Conservation (phyloP, 2,329 filamentous ascomycete genomes). For the Aspergillus fumigatus region DNA sequence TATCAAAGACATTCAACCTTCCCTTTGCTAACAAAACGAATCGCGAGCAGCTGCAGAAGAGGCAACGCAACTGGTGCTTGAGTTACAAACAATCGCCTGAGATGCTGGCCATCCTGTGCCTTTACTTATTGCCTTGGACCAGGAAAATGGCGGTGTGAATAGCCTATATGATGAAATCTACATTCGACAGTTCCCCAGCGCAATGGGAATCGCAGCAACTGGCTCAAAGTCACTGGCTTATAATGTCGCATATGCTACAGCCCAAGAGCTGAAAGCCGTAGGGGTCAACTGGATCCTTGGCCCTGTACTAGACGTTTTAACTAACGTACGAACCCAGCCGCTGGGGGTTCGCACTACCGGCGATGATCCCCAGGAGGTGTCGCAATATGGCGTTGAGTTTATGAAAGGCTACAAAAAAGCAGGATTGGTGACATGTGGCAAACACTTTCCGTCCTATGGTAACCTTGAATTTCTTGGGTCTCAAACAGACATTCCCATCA, state of each 20-base stretch:
- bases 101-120: conserved; percentile 86
- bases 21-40: conserved; percentile 24
- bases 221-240: conserved; percentile 81
- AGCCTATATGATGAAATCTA: conserved; percentile 94
- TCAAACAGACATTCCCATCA: conserved; percentile 86
- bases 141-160: conserved; percentile 97
- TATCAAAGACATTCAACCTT: not conserved
- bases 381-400: conserved; percentile 82
- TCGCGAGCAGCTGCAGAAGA: conserved; percentile 72
- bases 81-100: conserved; percentile 87
- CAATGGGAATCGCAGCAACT: conserved; percentile 94
- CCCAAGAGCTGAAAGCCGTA: conserved; percentile 84
- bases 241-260: conserved; percentile 86
- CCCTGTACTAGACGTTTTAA: conserved; percentile 88
- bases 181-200: conserved; percentile 92
- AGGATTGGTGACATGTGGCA: conserved; percentile 82
- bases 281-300: conserved; percentile 95
- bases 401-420: conserved; percentile 92
- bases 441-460: conserved; percentile 94
- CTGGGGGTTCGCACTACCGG: conserved; percentile 84
- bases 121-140: conserved; percentile 84
- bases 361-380: conserved; percentile 92
- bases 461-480: conserved; percentile 92
- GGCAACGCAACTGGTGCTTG: conserved; percentile 79
- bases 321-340: conserved; percentile 86